Evolutionary conservation across 352 stramenopile species (phyloP).

Genomic region (Elongisporangium anandrum): DNA sequence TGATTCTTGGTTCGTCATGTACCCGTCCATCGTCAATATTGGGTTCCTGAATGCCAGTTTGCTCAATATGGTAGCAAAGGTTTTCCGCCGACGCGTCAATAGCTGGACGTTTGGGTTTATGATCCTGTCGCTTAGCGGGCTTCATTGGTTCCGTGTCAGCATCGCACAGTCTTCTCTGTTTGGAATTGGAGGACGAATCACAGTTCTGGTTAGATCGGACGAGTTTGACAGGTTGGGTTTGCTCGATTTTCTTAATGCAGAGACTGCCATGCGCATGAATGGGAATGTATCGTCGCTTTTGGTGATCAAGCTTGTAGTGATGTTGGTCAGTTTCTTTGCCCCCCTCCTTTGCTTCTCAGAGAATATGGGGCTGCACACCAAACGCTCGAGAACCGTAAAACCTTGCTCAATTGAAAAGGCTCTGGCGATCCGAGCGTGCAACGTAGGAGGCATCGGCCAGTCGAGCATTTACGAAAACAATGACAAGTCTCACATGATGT

Average conservation of each 20-base stretch:
- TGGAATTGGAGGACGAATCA: constrained; percentile 22
- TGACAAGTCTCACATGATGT: neutral
- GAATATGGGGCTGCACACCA: neutral
- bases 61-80: neutral
- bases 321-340: constrained; percentile 29
- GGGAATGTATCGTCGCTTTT: constrained; percentile 28
- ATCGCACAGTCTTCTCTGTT: neutral
- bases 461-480: neutral
- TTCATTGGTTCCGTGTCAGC: neutral
- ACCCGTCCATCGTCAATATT: neutral
- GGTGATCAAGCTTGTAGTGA: constrained; percentile 24
- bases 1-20: neutral
- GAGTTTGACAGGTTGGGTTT: constrained; percentile 24
- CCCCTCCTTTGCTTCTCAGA: constrained; percentile 13
- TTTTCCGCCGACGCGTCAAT: neutral
- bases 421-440: neutral
- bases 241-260: constrained; percentile 28
- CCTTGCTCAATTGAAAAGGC: constrained; percentile 1
- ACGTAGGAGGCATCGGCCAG: constrained; percentile 1
- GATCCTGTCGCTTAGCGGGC: neutral
- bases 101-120: neutral
- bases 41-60: neutral
- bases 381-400: neutral
- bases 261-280: constrained; percentile 21
- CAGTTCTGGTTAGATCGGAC: constrained; percentile 15